These are phyloP conservation scores for Zasmidium cellare DNA, from an alignment of 2,329 filamentous ascomycete genomes.

Conservation along the genomic window DNA sequence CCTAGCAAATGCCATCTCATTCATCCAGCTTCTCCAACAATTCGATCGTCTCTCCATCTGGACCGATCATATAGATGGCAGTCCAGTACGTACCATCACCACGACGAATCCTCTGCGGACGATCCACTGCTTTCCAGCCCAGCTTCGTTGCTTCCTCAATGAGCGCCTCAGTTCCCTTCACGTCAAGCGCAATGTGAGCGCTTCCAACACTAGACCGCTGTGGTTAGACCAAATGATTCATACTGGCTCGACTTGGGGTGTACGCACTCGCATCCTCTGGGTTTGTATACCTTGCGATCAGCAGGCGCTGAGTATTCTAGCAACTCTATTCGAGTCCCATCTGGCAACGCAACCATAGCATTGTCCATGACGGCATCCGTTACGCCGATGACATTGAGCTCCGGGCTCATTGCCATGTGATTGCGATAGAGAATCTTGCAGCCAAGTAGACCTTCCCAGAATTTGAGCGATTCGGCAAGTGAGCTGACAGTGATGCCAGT, in stretches of 20 bases:
- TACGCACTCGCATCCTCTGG: constrained; percentile 6
- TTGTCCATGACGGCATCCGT: constrained; percentile 5
- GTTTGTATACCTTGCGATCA: constrained; percentile 4
- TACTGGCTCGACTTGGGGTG: too few species aligned
- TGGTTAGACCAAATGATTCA: background rate
- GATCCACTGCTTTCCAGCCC: constrained; percentile 7
- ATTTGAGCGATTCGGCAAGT: constrained; percentile 5
- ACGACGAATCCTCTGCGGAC: constrained; percentile 1
- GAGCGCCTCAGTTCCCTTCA: constrained; percentile 3
- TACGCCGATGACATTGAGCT: constrained; percentile 4
- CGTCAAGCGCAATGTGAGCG: constrained; percentile 13
- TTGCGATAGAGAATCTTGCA: constrained; percentile 9
- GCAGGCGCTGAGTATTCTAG: constrained; percentile 7
- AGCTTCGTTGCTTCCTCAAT: constrained; percentile 3
- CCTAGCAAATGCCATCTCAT: too few species aligned
- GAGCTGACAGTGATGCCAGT: constrained; percentile 10
- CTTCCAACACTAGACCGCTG: background rate
- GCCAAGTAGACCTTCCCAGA: constrained; percentile 12
- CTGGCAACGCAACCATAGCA: constrained; percentile 7
- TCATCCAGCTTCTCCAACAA: constrained; percentile 10
- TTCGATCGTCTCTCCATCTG: constrained; percentile 11
- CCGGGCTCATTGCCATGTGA: background rate
- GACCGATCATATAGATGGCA: constrained; percentile 4
- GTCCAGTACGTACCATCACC: constrained; percentile 7
- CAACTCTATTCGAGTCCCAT: constrained; percentile 5